phyloP scores from a whole-genome alignment of 2,329 filamentous ascomycete species.

The Ceratocystis harringtonii region DNA sequence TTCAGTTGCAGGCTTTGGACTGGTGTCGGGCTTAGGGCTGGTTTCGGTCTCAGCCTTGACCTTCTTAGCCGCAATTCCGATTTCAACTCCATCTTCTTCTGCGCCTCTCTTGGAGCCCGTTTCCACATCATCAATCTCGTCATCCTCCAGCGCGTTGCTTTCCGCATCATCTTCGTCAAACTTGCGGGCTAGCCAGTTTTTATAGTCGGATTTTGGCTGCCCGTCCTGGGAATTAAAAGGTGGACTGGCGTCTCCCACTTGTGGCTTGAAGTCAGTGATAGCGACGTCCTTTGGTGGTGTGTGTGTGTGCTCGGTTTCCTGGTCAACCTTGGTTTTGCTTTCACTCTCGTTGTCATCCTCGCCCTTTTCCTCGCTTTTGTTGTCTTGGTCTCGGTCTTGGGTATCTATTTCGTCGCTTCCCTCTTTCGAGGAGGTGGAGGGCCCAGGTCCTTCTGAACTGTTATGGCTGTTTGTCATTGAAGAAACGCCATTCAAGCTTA shows the following conservation, averaged over 20 bases:
- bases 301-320: constrained; percentile 60
- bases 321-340: no score
- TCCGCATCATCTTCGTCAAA: constrained; percentile 22
- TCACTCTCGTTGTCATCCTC: constrained; percentile 28
- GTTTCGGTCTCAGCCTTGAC: constrained; percentile 17
- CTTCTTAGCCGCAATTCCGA: constrained; percentile 31
- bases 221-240: constrained; percentile 25
- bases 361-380: constrained; percentile 10
- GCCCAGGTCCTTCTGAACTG: not conserved
- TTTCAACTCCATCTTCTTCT: constrained; percentile 30
- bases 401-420: constrained; percentile 17
- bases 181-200: constrained; percentile 45
- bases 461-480: constrained; percentile 27
- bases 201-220: constrained; percentile 43
- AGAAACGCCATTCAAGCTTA: constrained; percentile 55
- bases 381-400: not conserved
- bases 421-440: constrained; percentile 12
- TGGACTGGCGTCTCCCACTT: constrained; percentile 30
- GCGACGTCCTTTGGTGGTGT: constrained; percentile 76
- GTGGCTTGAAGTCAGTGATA: constrained; percentile 64
- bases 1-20: not conserved
- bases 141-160: constrained; percentile 20
- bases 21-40: not conserved
- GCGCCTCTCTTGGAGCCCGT: constrained; percentile 41
- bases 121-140: constrained; percentile 24